phyloP scores from a whole-genome alignment of 495 filamentous ascomycete genomes.

The Penicillium argentinense region DNA sequence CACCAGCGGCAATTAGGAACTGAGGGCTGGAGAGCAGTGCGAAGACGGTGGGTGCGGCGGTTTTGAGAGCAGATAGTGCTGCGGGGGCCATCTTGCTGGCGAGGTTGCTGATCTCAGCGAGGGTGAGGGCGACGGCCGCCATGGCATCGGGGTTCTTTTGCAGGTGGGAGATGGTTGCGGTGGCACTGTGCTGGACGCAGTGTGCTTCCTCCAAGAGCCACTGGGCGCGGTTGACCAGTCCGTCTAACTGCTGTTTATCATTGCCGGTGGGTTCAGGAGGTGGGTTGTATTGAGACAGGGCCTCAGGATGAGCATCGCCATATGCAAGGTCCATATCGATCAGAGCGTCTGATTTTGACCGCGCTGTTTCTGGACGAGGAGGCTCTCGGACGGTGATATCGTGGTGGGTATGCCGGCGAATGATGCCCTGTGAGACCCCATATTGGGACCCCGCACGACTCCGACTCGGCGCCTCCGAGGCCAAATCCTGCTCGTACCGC shows the following conservation, averaged over 20 bases:
- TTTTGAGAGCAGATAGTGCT: conserved; percentile 71
- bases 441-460: conserved; percentile 20
- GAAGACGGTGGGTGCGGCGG: conserved; percentile 78
- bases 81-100: conserved; percentile 82
- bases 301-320: conserved; percentile 51
- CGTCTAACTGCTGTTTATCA: conserved; percentile 58
- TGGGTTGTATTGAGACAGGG: conserved; percentile 39
- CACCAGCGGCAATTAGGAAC: conserved; percentile 87
- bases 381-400: conserved; percentile 32
- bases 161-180: conserved; percentile 77
- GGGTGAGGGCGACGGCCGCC: conserved; percentile 87
- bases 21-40: conserved; percentile 86
- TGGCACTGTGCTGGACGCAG: conserved; percentile 82
- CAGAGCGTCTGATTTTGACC: conserved; percentile 52
- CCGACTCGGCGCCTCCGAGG: conserved; percentile 18
- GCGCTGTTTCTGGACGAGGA: conserved; percentile 25
- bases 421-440: conserved; percentile 28
- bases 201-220: conserved; percentile 77
- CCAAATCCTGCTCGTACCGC: conserved; percentile 37
- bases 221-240: conserved; percentile 68
- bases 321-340: conserved; percentile 91
- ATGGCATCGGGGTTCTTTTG: conserved; percentile 92
- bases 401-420: conserved; percentile 49
- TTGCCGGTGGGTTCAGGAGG: conserved; percentile 31
- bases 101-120: conserved; percentile 86